Conservation (phyloP, 192 early-diverging fungal species). For the Pecoramyces ruminantium region DNA sequence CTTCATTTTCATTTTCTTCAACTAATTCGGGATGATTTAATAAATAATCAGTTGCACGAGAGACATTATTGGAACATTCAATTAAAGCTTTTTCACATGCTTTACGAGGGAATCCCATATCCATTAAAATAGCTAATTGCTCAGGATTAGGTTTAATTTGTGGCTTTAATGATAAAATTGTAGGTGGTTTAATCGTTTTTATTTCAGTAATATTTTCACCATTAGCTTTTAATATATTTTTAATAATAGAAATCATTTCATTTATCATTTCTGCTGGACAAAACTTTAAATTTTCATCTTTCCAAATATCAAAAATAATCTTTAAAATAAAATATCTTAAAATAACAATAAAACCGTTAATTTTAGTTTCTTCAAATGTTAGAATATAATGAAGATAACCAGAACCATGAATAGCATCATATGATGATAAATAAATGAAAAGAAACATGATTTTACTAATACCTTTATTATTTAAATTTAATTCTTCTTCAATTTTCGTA, state of each 20-base stretch:
- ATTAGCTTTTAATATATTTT: not conserved
- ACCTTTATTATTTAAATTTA: not conserved
- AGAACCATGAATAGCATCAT: not conserved
- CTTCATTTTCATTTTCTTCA: constrained; percentile 2
- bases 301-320: not conserved
- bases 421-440: not conserved
- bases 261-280: not conserved
- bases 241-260: not conserved
- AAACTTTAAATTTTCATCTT: not conserved
- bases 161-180: not conserved
- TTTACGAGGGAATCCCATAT: constrained; percentile 72
- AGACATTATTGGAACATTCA: constrained; percentile 56
- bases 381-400: not conserved
- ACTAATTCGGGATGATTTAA: constrained; percentile 47
- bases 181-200: not conserved
- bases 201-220: not conserved
- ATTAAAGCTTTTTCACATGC: constrained; percentile 64
- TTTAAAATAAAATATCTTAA: not conserved
- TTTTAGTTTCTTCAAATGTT: not conserved
- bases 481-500: not conserved
- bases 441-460: not conserved
- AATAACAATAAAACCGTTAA: not conserved
- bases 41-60: constrained; percentile 71
- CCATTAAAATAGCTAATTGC: constrained; percentile 11
- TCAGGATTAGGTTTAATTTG: not conserved